Conservation (phyloP, 257 asterid species). For the Rhazya stricta region DNA sequence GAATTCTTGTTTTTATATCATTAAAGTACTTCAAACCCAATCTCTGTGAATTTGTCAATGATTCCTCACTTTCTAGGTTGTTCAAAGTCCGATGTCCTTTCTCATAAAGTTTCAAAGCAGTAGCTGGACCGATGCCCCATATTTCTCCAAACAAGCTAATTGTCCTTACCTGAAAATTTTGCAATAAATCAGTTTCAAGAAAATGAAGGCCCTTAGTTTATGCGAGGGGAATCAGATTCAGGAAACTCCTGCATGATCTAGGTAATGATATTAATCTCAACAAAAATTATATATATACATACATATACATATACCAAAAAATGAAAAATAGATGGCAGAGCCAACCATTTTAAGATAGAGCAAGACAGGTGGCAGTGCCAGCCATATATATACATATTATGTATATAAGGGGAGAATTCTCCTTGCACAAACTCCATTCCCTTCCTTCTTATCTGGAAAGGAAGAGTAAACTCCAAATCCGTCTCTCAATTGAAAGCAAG, state of each 20-base stretch:
- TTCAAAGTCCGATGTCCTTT: constrained; percentile 83
- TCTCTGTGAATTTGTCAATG: constrained; percentile 70
- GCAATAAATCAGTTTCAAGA: constrained; percentile 8
- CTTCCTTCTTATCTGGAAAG: no score
- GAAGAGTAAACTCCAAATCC: no score
- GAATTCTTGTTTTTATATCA: constrained; percentile 84
- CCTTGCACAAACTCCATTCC: no score
- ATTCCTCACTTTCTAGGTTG: constrained; percentile 65
- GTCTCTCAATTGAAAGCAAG: no score
- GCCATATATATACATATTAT: no score
- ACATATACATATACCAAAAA: no score
- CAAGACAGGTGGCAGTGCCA: no score
- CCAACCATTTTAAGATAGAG: no score
- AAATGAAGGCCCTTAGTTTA: background rate
- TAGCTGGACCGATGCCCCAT: constrained; percentile 95
- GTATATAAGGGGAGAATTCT: no score
- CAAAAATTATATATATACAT: no score
- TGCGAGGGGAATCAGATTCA: background rate
- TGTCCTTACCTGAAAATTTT: constrained; percentile 55
- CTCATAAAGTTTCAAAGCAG: constrained; percentile 82
- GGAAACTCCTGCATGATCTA: background rate
- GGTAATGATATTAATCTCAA: background rate
- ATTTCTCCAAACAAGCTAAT: constrained; percentile 92
- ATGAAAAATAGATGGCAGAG: no score
- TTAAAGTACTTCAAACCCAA: constrained; percentile 75